Percentiles rank a stretch among this genome's conserved stretches.
These are phyloP conservation scores for Sherardia arvensis DNA, from an alignment of 257 asterid species.

Conservation along the genomic window DNA sequence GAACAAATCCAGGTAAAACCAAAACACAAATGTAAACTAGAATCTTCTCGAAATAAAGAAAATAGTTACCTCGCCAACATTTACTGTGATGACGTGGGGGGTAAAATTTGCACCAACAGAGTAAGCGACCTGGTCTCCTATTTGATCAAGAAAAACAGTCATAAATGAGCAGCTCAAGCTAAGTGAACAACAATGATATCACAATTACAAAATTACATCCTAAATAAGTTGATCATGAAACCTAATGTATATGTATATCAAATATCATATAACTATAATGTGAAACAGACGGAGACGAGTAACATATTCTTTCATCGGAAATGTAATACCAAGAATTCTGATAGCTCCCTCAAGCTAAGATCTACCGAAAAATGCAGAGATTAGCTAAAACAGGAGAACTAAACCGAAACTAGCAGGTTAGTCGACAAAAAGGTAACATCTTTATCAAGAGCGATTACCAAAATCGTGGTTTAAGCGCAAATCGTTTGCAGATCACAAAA, in stretches of 20 bases:
- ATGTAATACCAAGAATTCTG: not conserved
- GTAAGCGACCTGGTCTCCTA: constrained; percentile 34
- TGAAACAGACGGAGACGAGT: not conserved
- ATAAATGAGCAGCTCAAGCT: constrained; percentile 5
- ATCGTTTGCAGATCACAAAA: not conserved
- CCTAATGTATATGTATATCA: not conserved
- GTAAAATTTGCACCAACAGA: constrained; percentile 60
- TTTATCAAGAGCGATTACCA: not conserved
- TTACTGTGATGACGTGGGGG: constrained; percentile 53
- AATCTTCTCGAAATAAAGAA: not conserved
- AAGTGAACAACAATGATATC: constrained; percentile 3
- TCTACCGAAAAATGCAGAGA: not conserved
- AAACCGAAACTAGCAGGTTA: not conserved
- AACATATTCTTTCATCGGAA: not conserved
- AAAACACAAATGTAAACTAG: not conserved
- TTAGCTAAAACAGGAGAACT: not conserved
- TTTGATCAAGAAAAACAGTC: constrained; percentile 10
- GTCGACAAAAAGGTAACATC: not conserved
- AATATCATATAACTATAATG: not conserved
- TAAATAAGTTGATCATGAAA: not conserved
- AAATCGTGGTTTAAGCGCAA: not conserved
- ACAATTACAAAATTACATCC: constrained; percentile 1
- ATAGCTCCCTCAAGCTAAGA: not conserved
- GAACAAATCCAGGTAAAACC: not conserved
- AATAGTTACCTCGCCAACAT: constrained; percentile 14